These are phyloP conservation scores for Vaccinium darrowii DNA, from an alignment of 148 eudicot species.

Conservation along the genomic window DNA sequence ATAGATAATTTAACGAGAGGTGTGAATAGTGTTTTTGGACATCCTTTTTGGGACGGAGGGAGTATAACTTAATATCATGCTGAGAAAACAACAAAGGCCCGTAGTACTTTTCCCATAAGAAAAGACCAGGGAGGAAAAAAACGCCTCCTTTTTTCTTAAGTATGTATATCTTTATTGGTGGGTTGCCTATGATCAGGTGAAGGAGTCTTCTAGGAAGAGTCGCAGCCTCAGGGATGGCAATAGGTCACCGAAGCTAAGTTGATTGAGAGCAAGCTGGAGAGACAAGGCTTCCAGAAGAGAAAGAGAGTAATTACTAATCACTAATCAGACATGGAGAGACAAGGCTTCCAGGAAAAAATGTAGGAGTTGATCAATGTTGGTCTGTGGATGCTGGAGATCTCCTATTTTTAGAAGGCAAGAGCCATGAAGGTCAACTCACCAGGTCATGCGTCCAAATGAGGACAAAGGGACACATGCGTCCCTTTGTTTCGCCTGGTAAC, in stretches of 20 bases:
- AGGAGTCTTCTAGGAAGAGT: not conserved
- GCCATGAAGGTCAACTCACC: not conserved
- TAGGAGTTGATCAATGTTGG: not conserved
- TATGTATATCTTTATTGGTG: not conserved
- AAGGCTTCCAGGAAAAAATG: not conserved
- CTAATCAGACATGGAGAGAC: not conserved
- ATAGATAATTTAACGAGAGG: too few relatives aligned
- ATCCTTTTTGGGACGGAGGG: too few relatives aligned
- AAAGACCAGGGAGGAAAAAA: not conserved
- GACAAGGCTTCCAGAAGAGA: not conserved
- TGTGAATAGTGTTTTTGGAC: too few relatives aligned
- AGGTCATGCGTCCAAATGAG: not conserved
- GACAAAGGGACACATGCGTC: not conserved
- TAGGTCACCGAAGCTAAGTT: not conserved
- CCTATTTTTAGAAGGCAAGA: not conserved
- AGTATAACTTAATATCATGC: not conserved
- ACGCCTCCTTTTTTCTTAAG: not conserved
- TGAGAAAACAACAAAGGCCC: not conserved
- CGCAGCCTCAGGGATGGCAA: not conserved
- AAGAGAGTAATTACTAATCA: not conserved
- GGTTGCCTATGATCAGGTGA: not conserved
- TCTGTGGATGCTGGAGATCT: not conserved
- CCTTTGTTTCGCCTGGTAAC: not conserved
- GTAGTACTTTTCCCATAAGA: not conserved
- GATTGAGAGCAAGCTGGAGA: not conserved